Percentiles rank a stretch among this genome's conserved stretches.
Conservation (phyloP, 2,329 filamentous ascomycete genomes). For the Clarireedia homoeocarpa region DNA sequence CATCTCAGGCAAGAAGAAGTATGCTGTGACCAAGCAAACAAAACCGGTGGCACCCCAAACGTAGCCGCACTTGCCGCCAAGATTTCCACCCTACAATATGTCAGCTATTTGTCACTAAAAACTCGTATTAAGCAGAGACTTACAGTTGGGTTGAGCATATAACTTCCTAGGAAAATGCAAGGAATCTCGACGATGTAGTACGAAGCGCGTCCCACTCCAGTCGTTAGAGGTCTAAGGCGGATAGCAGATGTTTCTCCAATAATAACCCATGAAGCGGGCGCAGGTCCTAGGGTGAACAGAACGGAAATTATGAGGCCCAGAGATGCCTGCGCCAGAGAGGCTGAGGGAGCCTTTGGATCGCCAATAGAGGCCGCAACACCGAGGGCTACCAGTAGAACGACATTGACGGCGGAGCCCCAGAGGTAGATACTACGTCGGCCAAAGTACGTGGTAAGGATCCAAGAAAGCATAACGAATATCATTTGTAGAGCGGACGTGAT, state of each 20-base stretch:
- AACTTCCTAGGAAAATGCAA: conserved; percentile 54
- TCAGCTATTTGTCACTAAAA: too few relatives aligned
- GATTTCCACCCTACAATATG: conserved; percentile 29
- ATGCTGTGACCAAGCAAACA: conserved; percentile 40
- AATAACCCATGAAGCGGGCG: conserved; percentile 58
- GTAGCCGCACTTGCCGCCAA: conserved; percentile 50
- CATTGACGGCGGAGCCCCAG: conserved; percentile 49
- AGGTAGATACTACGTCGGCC: conserved; percentile 58
- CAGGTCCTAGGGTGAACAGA: conserved; percentile 53
- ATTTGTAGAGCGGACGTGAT: conserved; percentile 56
- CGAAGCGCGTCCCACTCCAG: conserved; percentile 52
- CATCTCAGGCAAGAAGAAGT: conserved; percentile 50
- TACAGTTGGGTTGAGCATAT: conserved; percentile 46
- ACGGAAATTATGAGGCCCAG: conserved; percentile 59
- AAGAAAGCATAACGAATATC: conserved; percentile 58
- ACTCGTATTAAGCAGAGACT: too few relatives aligned
- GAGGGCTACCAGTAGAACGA: conserved; percentile 45
- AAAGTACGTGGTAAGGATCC: conserved; percentile 56
- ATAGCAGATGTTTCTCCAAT: conserved; percentile 60
- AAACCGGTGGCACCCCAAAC: conserved; percentile 52
- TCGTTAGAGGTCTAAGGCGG: conserved; percentile 57
- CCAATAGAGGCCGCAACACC: conserved; percentile 50
- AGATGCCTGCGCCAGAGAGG: conserved; percentile 49
- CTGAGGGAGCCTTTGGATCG: conserved; percentile 23
- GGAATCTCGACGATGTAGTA: conserved; percentile 61